Evolutionary conservation across 2,329 filamentous ascomycete genomes (phyloP), one percentile per base, ranked within the genome.

Genomic region (Nigrospora sphaerica): DNA sequence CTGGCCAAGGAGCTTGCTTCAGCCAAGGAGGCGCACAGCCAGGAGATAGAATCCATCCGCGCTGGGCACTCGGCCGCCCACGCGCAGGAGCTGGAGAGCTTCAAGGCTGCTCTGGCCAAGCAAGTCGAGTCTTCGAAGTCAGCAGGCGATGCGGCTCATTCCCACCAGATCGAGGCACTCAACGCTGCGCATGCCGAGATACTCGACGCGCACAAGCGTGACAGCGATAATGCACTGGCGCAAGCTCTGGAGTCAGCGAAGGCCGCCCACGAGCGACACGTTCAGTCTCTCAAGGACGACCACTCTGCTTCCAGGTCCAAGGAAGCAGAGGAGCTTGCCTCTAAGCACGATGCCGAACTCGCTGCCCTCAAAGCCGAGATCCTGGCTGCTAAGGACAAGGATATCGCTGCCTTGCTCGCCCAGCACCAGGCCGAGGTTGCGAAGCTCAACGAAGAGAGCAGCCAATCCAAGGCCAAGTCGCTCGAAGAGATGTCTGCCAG

Each of bases 121-220:
- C 61, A 64, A 44, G 46, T 61, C 3, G 58, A 61, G 43, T 63
- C 60, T 12, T 61, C 62, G 9, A 61, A 61, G 47, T 47, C 46
- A 14, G 50, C 51, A 13, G 40, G 58, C 16, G 12, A 39, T 17
- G 42, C 49, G 5, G 47, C 49, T 34, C 50, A 60, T 42, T 46
- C 45, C 1, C 42, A 48, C 18, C 45, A 50, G n/a, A 39, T 58
- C 2, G 51, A 53, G 13, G 36, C 49, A 4, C 39, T 55, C 5
- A 47, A 51, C 39, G 42, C 32, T 51, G 61, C 60, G 11, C 60
- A 64, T 36, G 51, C 52, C 14, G 57, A 62, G 44, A 59, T 63
- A 28, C 42, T 62, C 14, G 60, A 62, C 37, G 56, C 59, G 32
- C 61, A 64, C 42, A 61, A 59, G 35, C 59, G 60, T n/a, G 53